Evolutionary conservation across 75 land plant species (phyloP).

Genomic region (Isoetes taiwanensis): DNA sequence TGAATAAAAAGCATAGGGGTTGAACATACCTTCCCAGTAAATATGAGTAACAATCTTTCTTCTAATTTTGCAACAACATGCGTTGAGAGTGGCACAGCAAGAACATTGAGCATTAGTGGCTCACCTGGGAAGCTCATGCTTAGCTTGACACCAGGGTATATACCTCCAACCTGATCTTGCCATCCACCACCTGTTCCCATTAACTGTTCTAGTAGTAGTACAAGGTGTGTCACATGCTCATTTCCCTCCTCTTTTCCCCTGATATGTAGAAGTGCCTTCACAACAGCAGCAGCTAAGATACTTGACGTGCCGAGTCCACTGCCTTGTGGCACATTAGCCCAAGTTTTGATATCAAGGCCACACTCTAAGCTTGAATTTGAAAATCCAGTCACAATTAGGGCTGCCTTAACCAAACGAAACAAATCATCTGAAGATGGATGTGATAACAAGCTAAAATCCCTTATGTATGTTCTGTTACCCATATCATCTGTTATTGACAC

Average conservation of each 20-base stretch:
- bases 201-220: constrained; percentile 74
- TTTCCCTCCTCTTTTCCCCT: constrained; percentile 44
- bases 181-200: constrained; percentile 99
- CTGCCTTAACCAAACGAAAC: constrained; percentile 93
- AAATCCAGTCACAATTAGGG: constrained; percentile 63
- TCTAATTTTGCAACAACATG: constrained; percentile 43
- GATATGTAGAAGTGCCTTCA: constrained; percentile 63
- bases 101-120: constrained; percentile 55
- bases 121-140: constrained; percentile 73
- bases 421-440: constrained; percentile 54
- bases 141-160: constrained; percentile 86
- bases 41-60: constrained; percentile 64
- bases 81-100: constrained; percentile 38
- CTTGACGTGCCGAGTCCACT: constrained; percentile 97
- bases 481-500: constrained; percentile 58
- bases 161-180: constrained; percentile 98
- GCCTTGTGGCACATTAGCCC: constrained; percentile 90
- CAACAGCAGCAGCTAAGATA: constrained; percentile 92
- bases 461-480: constrained; percentile 32
- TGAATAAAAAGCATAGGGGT: not conserved
- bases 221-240: constrained; percentile 72
- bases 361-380: constrained; percentile 17
- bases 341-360: constrained; percentile 60
- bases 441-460: constrained; percentile 29
- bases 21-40: constrained; percentile 65